phyloP scores from a whole-genome alignment of 441 rosid genomes.

The Aleurites moluccanus region DNA sequence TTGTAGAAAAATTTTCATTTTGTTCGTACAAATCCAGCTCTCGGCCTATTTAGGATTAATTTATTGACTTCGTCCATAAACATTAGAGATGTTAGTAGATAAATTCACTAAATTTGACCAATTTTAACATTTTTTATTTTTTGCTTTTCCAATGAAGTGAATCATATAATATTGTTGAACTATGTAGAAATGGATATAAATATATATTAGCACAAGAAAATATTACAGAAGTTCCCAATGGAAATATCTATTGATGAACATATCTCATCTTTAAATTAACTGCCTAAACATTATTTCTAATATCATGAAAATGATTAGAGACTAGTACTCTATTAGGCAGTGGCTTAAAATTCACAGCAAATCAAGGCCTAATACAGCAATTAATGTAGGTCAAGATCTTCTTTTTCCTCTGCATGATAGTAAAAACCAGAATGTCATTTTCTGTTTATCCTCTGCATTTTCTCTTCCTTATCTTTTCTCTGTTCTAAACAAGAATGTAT shows the following conservation, averaged over 20 bases:
- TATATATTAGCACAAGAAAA: not conserved
- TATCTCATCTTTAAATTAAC: constrained; percentile 18
- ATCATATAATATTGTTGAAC: not conserved
- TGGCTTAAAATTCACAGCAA: constrained; percentile 20
- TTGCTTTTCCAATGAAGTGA: not conserved
- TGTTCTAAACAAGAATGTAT: too few species aligned
- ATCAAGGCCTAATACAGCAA: constrained; percentile 71
- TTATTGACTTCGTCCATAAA: too few species aligned
- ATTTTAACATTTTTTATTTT: not conserved
- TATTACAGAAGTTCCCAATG: not conserved
- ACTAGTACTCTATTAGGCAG: not conserved
- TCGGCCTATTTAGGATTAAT: too few species aligned
- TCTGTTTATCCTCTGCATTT: not conserved
- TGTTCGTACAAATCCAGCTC: too few species aligned
- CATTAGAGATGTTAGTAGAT: not conserved
- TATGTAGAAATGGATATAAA: not conserved
- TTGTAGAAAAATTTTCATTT: too few species aligned
- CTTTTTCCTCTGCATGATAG: constrained; percentile 66
- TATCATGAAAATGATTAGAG: not conserved
- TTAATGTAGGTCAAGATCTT: constrained; percentile 77
- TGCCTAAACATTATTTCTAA: not conserved
- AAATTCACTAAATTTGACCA: not conserved
- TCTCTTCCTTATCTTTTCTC: too few species aligned
- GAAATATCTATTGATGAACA: constrained; percentile 7
- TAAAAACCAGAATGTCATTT: constrained; percentile 16